phyloP scores from a whole-genome alignment of 441 rosid species.

The Gossypium trilobum region DNA sequence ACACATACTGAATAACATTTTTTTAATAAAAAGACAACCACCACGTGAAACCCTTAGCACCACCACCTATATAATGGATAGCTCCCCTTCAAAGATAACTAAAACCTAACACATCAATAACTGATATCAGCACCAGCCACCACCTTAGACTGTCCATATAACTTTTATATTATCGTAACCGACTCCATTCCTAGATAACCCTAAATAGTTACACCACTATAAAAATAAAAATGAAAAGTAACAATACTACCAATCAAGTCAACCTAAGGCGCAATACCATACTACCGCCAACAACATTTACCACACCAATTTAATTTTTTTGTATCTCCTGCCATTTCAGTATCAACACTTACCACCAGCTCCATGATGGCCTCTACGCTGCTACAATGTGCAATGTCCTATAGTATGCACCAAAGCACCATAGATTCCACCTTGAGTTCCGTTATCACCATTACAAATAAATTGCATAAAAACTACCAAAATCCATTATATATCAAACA shows the following conservation, averaged over 20 bases:
- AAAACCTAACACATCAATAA: not conserved
- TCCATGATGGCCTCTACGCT: not conserved
- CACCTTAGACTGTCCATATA: not conserved
- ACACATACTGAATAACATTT: not conserved
- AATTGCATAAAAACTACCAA: not conserved
- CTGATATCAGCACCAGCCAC: not conserved
- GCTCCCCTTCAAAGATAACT: not conserved
- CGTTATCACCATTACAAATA: not conserved
- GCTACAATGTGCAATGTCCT: not conserved
- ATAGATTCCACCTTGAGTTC: not conserved
- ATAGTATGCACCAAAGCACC: not conserved
- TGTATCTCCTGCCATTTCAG: not conserved
- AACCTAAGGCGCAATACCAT: not conserved
- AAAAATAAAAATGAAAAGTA: not conserved
- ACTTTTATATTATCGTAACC: not conserved
- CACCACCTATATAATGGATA: not conserved
- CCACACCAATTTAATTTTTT: not conserved
- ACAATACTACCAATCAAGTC: not conserved
- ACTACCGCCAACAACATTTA: not conserved
- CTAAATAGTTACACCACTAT: not conserved
- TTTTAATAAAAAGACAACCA: not conserved
- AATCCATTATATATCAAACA: not conserved
- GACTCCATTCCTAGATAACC: not conserved
- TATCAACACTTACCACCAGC: not conserved
- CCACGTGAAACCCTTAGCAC: not conserved